phyloP scores from a whole-genome alignment of 345 rosid species.

The Lepidium didymum region DNA sequence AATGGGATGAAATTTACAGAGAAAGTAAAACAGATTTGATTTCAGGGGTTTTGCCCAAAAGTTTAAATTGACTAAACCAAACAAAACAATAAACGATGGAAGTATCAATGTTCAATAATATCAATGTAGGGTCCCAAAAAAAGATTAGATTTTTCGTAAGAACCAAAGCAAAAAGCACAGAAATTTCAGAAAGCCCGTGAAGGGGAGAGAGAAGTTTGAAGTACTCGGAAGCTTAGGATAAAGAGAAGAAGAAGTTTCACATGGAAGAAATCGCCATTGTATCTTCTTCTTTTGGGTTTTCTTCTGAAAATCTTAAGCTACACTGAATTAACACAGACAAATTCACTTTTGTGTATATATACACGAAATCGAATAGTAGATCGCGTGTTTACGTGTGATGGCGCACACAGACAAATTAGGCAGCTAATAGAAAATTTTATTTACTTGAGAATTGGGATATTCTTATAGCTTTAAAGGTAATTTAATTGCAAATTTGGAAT shows the following conservation, averaged over 20 bases:
- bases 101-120: not conserved
- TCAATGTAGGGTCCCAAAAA: not conserved
- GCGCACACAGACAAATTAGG: constrained; percentile 27
- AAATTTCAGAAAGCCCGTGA: not conserved
- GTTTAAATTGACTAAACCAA: not conserved
- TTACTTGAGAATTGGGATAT: not conserved
- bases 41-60: not conserved
- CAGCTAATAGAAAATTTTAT: constrained; percentile 8
- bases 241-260: not conserved
- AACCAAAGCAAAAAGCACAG: constrained; percentile 4
- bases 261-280: constrained; percentile 7
- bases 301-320: constrained; percentile 12
- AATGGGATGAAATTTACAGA: not conserved
- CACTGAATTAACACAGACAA: constrained; percentile 14
- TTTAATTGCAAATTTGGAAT: constrained; percentile 7
- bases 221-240: constrained; percentile 36
- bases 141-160: not conserved
- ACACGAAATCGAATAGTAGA: not conserved
- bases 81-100: constrained; percentile 1
- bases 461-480: not conserved
- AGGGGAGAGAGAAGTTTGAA: constrained; percentile 9
- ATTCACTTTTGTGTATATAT: not conserved
- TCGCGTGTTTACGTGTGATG: constrained; percentile 16
- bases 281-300: not conserved
- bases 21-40: not conserved